Base-by-base conservation (phyloP, 2,329 filamentous ascomycete genomes). In the Paecilomyces variotii region DNA sequence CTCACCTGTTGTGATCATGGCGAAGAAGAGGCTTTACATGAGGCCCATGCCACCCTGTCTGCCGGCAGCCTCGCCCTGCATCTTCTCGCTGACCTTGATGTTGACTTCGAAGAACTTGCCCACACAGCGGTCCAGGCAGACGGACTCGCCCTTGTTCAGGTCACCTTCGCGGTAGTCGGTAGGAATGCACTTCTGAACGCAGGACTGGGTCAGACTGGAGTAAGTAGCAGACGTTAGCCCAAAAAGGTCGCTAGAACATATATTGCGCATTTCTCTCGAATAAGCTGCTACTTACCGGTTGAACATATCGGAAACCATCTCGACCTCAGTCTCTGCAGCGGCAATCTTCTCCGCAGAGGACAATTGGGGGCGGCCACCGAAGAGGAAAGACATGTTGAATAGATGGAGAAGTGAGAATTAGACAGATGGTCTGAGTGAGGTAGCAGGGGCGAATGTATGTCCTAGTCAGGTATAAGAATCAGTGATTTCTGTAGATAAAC, bases 41-140 rank as follows among this genome's bases (percentile, higher is more conserved):
- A 85, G 78, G 51, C 79, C 81, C 39, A 59, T 59, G 51, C 77
- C 81, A 49, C 79, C 82, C 60, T 86, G 84, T 70, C 84, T 84
- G 62, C 84, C 82, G 70, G 86, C 84, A 54, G 89, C 90, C 77
- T 96, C 89, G 64, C 87, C 86, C 79, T 97, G 91, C 86, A 97
- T 91, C 79, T 95, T 90, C 79, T 97, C 92, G 70, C 89, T 93
- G 60, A 97, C 90, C 82, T 97, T 97, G 82, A 96, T 87, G 76
- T 96, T 96, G 71, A 96, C 92, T 69, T 97, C 93, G 79, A 99
- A 97, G 82, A 97, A 99, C 82, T 99, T 99, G 72, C 89, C 84
- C 59, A 95, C 90, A 79, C 95, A 99, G 71, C 94, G 90, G 80
- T 99, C 94, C 68, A 99, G 87, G 81, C 95, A 99, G 68, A 99